Evolutionary conservation across 192 early-diverging fungal species (phyloP), one percentile per base, ranked within the genome.

Genomic region (Umbelopsis isabellina): DNA sequence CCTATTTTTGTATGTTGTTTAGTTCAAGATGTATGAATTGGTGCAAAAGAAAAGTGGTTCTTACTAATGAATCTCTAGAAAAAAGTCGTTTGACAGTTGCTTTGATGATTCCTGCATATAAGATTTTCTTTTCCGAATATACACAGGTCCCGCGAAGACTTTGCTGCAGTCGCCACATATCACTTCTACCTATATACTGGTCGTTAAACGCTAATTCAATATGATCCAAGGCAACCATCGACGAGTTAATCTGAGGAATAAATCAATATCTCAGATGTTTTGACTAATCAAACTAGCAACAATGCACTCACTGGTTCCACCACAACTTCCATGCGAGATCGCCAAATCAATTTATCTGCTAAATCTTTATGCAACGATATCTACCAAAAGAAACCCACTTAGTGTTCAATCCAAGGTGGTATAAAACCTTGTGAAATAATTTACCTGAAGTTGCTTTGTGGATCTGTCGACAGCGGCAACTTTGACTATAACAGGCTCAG

Each of bases 121-220:
- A 53, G 20, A 96, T 83, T 41, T 88, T 88, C 78, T 95, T 93
- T 33, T 90, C 90, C 16, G 84, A 74, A 79, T 95, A 94, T 9
- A 97, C 88, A 46, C 89, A 88, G 1, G 86, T 86, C 30, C 85
- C 85, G 4, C 84, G 82, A 23, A 99, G 77, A 30, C 81, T 80
- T 35, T 86, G 86, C 73, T 92, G 89, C 37, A 98, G 71, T 55
- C 91, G 74, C 95, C 95, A 97, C 95, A 98, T 98, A 78, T 98
- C 95, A 78, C 88, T 89, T 70, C 95, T 84, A 11, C 90, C 93
- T 22, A 99, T 82, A 73, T 97, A 97, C 70, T 98, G 96, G 71
- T 97, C 94, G 33, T 90, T 85, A 67, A 99, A 94, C 6, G 86
- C 76, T 21, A 99, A 78, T 70, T 97, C 97, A 16, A 99, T 80